Evolutionary conservation across 2,329 filamentous ascomycete genomes (phyloP).

Genomic region (Scedosporium aurantiacum): DNA sequence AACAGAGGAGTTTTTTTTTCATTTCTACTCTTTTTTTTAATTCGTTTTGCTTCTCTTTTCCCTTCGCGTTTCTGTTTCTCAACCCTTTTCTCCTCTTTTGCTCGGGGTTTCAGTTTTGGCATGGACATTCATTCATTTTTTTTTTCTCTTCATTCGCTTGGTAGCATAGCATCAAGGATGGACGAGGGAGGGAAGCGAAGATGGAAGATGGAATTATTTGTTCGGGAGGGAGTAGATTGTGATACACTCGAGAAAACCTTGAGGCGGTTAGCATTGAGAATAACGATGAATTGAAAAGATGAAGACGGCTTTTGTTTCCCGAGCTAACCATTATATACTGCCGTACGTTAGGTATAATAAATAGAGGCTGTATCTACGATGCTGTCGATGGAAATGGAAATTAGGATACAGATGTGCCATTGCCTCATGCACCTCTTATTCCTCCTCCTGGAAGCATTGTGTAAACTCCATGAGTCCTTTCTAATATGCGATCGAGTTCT

Average conservation of each 20-base stretch:
- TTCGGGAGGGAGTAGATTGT: not conserved
- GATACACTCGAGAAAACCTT: not conserved
- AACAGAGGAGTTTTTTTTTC: constrained; percentile 4
- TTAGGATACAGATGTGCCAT: no score
- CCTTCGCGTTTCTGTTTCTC: not conserved
- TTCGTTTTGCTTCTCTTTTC: not conserved
- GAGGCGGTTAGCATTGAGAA: not conserved
- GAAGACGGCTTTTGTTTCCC: no score
- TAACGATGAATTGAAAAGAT: not conserved
- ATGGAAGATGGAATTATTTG: not conserved
- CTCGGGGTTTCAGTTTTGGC: not conserved
- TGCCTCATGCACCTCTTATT: no score
- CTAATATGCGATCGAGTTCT: no score
- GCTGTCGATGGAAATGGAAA: no score
- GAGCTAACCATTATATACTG: no score
- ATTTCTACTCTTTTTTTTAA: constrained; percentile 1
- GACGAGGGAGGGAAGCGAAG: not conserved
- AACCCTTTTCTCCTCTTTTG: not conserved
- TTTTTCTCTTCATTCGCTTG: not conserved
- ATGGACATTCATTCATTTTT: not conserved
- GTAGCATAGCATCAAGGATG: not conserved
- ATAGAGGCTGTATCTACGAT: no score
- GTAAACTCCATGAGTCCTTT: no score
- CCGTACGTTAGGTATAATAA: no score
- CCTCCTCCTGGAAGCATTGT: no score